Percentiles rank a stretch among this genome's conserved stretches.
phyloP scores from a whole-genome alignment of 1,284 basidiomycete species.

The Malassezia japonica region DNA sequence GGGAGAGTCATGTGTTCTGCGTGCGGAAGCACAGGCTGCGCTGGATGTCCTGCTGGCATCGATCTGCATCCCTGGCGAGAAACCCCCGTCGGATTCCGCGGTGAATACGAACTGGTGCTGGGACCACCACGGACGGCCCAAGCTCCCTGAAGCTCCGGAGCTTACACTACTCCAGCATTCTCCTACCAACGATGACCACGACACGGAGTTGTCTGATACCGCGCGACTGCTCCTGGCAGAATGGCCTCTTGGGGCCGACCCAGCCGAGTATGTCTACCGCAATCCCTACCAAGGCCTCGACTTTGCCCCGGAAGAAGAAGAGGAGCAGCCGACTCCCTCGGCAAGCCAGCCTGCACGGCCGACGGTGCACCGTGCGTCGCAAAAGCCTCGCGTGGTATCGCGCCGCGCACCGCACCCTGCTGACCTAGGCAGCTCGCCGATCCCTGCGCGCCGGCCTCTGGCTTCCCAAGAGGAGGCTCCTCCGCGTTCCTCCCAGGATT shows the following conservation, averaged over 20 bases:
- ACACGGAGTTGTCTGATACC: slow-evolving; percentile 1
- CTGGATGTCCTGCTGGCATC: slow-evolving; percentile 9
- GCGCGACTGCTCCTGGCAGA: slow-evolving; percentile 11
- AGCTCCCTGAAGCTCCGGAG: neutral
- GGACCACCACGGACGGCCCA: neutral
- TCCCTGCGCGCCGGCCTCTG: neutral
- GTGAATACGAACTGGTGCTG: slow-evolving; percentile 10
- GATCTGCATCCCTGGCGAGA: neutral
- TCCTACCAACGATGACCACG: neutral
- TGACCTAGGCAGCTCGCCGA: neutral
- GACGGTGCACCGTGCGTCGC: neutral
- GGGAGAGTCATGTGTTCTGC: no score
- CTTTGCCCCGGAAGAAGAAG: neutral
- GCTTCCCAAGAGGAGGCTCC: neutral
- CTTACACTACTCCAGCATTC: neutral
- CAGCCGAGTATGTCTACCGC: slow-evolving; percentile 1
- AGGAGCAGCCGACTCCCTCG: neutral
- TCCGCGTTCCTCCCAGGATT: neutral
- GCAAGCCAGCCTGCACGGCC: slow-evolving; percentile 3
- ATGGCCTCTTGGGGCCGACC: slow-evolving; percentile 3
- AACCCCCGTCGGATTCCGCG: neutral
- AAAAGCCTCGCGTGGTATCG: neutral
- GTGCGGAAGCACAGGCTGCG: slow-evolving; percentile 2
- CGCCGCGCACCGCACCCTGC: neutral
- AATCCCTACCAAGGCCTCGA: slow-evolving; percentile 6